Conservation (phyloP, 352 stramenopile species). For the Pythium phragmitis region DNA sequence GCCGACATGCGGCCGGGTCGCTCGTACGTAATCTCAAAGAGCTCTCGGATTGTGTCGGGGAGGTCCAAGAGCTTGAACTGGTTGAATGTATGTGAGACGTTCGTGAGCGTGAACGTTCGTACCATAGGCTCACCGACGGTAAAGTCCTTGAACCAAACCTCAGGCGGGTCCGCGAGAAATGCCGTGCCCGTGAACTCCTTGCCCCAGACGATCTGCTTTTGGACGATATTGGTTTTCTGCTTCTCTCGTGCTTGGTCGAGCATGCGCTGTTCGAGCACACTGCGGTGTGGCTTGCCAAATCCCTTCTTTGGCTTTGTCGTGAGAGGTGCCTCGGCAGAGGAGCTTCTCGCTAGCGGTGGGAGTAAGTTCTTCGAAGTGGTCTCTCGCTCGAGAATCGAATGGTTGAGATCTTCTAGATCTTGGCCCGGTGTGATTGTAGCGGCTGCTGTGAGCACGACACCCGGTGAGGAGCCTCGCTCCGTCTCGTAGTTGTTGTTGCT, state of each 20-base stretch:
- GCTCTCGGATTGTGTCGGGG: conserved; percentile 66
- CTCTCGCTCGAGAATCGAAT: conserved; percentile 1
- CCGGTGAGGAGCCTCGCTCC: neutral
- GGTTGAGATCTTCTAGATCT: conserved; percentile 29
- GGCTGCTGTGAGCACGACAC: neutral
- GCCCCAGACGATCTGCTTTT: conserved; percentile 76
- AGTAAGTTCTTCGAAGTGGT: neutral
- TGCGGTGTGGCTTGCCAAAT: conserved; percentile 52
- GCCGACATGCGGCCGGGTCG: conserved; percentile 89
- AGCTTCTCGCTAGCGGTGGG: conserved; percentile 10
- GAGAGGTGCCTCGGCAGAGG: neutral
- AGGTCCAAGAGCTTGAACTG: conserved; percentile 86
- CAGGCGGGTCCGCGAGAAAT: conserved; percentile 77
- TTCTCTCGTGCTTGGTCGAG: conserved; percentile 39
- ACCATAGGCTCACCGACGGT: conserved; percentile 63
- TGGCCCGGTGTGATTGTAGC: conserved; percentile 21
- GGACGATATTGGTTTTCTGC: conserved; percentile 57
- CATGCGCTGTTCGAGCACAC: conserved; percentile 65
- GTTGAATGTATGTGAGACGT: conserved; percentile 92
- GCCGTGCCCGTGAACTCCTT: conserved; percentile 77
- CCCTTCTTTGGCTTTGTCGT: conserved; percentile 26
- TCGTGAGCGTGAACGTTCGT: conserved; percentile 81
- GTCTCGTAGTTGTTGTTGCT: conserved; percentile 24
- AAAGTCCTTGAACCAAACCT: conserved; percentile 91
- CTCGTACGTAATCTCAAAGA: conserved; percentile 88